Evolutionary conservation across 768 basidiomycete species (phyloP), one percentile per base, ranked within the genome.

Genomic region (Tricholoma terreum): DNA sequence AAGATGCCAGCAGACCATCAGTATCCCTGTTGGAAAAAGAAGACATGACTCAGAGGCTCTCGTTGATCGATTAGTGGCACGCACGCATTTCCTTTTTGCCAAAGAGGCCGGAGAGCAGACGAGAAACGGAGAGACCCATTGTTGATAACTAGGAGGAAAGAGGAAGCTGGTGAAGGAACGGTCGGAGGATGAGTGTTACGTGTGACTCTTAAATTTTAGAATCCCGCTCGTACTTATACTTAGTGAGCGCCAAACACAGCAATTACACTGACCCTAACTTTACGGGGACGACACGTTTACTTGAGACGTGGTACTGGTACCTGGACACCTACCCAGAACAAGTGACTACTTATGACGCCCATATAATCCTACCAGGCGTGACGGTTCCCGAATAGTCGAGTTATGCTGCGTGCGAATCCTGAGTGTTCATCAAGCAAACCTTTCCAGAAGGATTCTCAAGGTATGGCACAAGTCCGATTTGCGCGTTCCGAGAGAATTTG

Each of bases 41-140:
- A 67, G 61, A 54, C 61, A 69, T 63, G 69, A 73, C 62, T 70
- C 63, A 64, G 51, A 63, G 63, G 60, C 64, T 60, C 64, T 65
- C 65, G 63, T 59, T 59, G 66, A 61, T 60, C 62, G 59, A 64
- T 63, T 54, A 77, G 27, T 4, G 19, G 33, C 34, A 80, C 95
- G 73, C 75, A 97, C 95, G 94, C 96, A 99, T 98, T 80, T 99
- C 96, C 85, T 89, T 96, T 84, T 97, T 98, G 77, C 94, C 95
- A 68, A 98, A 94, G 70, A 99, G 83, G 73, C 84, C 84, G 50
- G 84, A 80, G 68, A 98, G 84, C 48, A 94, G 73, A 64, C 77
- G 77, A 64, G 90, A 92, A 60, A 92, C 75, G 12, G 83, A 82
- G 59, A 92, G 76, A 84, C 90, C 90, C 90, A 92, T 92, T 72